These are phyloP conservation scores for Pichia deserticola DNA, from an alignment of 805 yeast species.

Conservation along the genomic window DNA sequence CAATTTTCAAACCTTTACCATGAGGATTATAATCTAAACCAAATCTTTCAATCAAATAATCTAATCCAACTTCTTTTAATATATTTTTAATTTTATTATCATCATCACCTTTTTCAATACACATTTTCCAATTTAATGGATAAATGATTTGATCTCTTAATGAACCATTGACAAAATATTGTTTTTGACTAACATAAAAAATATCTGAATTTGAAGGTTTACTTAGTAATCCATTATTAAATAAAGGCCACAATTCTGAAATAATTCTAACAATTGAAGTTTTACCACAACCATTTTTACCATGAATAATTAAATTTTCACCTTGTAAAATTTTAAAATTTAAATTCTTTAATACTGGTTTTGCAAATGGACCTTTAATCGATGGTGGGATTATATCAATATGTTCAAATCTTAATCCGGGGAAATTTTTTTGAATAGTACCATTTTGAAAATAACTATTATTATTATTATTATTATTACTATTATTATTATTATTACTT, in stretches of 20 bases:
- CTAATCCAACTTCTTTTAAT: slow-evolving; percentile 69
- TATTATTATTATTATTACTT: neutral
- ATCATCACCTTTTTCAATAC: slow-evolving; percentile 61
- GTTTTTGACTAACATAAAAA: slow-evolving; percentile 75
- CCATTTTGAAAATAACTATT: slow-evolving; percentile 45
- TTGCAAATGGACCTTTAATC: slow-evolving; percentile 46
- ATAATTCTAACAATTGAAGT: slow-evolving; percentile 76
- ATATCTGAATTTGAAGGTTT: slow-evolving; percentile 66
- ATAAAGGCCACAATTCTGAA: slow-evolving; percentile 90
- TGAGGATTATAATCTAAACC: slow-evolving; percentile 38
- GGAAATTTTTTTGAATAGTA: slow-evolving; percentile 67
- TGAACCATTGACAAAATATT: slow-evolving; percentile 75
- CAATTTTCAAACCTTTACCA: slow-evolving; percentile 14
- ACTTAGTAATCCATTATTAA: slow-evolving; percentile 64
- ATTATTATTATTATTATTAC: slow-evolving; percentile 28
- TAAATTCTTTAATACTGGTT: slow-evolving; percentile 53
- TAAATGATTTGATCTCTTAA: slow-evolving; percentile 87
- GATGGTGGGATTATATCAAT: slow-evolving; percentile 79
- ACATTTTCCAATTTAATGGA: slow-evolving; percentile 71
- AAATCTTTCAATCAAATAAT: slow-evolving; percentile 67
- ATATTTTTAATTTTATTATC: slow-evolving; percentile 65
- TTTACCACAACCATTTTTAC: slow-evolving; percentile 87
- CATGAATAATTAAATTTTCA: slow-evolving; percentile 71
- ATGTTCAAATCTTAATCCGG: slow-evolving; percentile 76
- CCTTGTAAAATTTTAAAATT: slow-evolving; percentile 54